A percentile compares a stretch with the other conserved stretches of the same genome.
Evolutionary conservation across 2,329 filamentous ascomycete genomes (phyloP).

Genomic region (Botryotinia globosa): DNA sequence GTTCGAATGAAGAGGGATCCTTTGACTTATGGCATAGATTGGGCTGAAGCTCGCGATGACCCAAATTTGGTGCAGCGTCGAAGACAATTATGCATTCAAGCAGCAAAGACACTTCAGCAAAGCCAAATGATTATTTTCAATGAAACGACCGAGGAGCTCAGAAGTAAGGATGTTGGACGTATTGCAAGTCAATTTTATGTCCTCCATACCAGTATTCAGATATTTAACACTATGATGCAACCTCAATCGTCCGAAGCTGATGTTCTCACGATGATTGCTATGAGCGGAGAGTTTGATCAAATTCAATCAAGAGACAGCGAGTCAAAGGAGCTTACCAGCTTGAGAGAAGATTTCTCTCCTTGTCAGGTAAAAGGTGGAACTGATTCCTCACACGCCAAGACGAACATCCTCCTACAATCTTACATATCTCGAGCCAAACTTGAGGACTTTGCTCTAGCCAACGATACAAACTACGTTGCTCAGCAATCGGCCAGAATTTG

Average conservation of each 20-base stretch:
- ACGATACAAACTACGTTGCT: constrained; percentile 90
- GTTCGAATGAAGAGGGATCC: constrained; percentile 94
- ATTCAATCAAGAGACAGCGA: constrained; percentile 90
- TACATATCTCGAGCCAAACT: constrained; percentile 86
- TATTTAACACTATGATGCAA: constrained; percentile 95
- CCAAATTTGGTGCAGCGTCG: constrained; percentile 82
- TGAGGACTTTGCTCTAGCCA: constrained; percentile 90
- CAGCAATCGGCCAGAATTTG: constrained; percentile 96
- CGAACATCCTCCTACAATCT: constrained; percentile 89
- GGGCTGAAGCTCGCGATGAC: constrained; percentile 84
- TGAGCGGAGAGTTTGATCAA: constrained; percentile 97
- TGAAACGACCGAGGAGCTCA: constrained; percentile 85
- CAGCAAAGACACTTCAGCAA: constrained; percentile 80
- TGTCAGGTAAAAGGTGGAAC: constrained; percentile 74
- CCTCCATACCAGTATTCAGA: constrained; percentile 85
- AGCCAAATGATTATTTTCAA: constrained; percentile 99
- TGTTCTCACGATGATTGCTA: constrained; percentile 91
- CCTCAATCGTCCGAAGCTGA: constrained; percentile 85
- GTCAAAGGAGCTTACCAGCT: constrained; percentile 74
- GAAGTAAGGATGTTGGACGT: constrained; percentile 90
- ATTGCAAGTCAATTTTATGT: constrained; percentile 99
- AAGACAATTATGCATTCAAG: constrained; percentile 81
- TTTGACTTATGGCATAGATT: constrained; percentile 91
- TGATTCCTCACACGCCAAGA: constrained; percentile 79
- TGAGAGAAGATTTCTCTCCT: constrained; percentile 61